Evolutionary conservation across 768 basidiomycete species (phyloP), one percentile per base, ranked within the genome.

Genomic region (Strobilomyces confusus): DNA sequence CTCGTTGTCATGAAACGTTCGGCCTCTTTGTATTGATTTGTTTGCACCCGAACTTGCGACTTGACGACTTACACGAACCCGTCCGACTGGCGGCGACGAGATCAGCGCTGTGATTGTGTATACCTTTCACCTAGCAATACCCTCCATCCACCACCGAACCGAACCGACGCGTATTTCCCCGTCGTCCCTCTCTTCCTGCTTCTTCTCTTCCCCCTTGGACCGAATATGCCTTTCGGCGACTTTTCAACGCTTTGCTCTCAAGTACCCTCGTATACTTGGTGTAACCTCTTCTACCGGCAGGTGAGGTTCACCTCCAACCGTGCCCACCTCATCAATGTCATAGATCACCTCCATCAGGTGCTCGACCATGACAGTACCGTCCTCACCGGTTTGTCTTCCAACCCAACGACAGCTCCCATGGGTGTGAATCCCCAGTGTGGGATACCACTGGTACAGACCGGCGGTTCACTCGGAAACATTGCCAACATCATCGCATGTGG

Each of bases 271-370:
- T 88, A 95, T 65, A 82, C 94, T 0, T 89, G 91, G 83, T 98
- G 95, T 73, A 97, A 97, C 67, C 84, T 97, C 61, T 95, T 95
- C 74, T 93, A 93, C 73, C 81, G 81, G 55, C 92, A 95, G 77
- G 85, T 92, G 20, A 59, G 74, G 63, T 48, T 61, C 25, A 53
- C 54, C 32, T 52, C 49, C 54, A 53, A 23, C 60, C 34, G 32
- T 41, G n/a, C 14, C 17, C n/a, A 26, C 25, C 15, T 43, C 47
- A 49, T 43, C 48, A 44, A 43, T 36, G 40, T 50, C 45, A 55
- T 56, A 54, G 49, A 61, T 74, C 43, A 64, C 66, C 57, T 58
- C 66, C 59, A 67, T 55, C 57, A 82, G 80, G 67, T 78, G 9
- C 74, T 67, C 37, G 59, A 67, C 64, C 72, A 49, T 44, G 59